Evolutionary conservation across 179 eudicot species (phyloP), one percentile per base, ranked within the genome.

Genomic region (Vitellaria paradoxa): DNA sequence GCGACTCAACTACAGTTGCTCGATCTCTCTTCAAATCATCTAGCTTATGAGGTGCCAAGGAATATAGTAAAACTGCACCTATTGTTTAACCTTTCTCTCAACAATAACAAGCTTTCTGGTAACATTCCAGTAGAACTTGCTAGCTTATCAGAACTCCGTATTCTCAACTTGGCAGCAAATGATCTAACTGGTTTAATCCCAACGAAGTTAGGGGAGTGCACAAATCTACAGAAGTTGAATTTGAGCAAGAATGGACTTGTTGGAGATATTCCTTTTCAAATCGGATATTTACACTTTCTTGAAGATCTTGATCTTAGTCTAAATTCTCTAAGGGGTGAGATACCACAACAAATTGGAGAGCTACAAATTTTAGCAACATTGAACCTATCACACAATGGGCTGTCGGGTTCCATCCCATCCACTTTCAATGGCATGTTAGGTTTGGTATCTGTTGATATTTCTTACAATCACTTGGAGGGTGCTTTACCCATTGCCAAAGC

Each of bases 401-500:
- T 67, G 0, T 37, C 4, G 2, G 52, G 71, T 67, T 67, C 47
- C 71, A 67, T 67, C 0, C 71, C 71, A 67, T 42, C 20, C 20
- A 13, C 71, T 6, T 67, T 67, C 50, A 12, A 67, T 37, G 52
- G 23, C 2, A 40, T 30, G 20, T 42, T 3, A 46, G 15, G 62
- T 20, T 7, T 57, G 7, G 18, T 20, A 57, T 17, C 21, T 15
- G 21, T 57, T 57, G 62, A 30, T 40, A 5, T 67, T 14, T 24
- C 71, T 7, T 67, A 40, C 20, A 67, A 67, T 42, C 50, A 67
- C 10, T 67, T 30, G 20, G 52, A 67, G 9, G 71, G 71, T 67
- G 52, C 50, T 30, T 8, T 67, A 14, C 71, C 71, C 50, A 67
- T 14, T 50, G n/a, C 8, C 20, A 67, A 67, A 67, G 71, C 50